A percentile compares a stretch with the other conserved stretches of the same genome.
Evolutionary conservation across 495 filamentous ascomycete species (phyloP).

Genomic region (Penicillium mononematosum): DNA sequence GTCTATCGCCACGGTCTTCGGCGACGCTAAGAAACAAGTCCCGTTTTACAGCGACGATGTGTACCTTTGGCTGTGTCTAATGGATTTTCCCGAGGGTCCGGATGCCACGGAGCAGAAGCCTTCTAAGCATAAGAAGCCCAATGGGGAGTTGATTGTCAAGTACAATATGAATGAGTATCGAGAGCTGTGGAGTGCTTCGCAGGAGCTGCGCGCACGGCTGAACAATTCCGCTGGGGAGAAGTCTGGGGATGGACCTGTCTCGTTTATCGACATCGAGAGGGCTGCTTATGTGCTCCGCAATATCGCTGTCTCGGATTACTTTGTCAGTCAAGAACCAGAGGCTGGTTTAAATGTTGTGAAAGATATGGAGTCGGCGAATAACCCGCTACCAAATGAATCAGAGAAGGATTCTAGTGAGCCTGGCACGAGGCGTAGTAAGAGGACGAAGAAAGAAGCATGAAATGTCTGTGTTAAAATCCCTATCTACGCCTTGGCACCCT

Average conservation of each 20-base stretch:
- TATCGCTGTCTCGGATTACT: constrained; percentile 32
- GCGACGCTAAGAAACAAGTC: constrained; percentile 33
- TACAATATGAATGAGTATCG: constrained; percentile 67
- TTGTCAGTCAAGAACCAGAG: background rate
- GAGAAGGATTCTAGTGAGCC: background rate
- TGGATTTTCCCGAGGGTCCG: constrained; percentile 18
- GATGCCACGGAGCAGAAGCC: constrained; percentile 26
- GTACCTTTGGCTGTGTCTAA: constrained; percentile 61
- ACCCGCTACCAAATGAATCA: background rate
- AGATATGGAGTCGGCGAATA: background rate
- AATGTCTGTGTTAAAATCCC: too few relatives aligned
- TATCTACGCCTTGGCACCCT: too few relatives aligned
- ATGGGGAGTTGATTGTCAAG: constrained; percentile 54
- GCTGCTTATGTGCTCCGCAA: constrained; percentile 60
- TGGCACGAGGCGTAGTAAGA: background rate
- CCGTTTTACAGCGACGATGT: constrained; percentile 79
- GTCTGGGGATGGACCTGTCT: constrained; percentile 32
- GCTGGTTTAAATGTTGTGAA: background rate
- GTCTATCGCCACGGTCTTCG: constrained; percentile 51
- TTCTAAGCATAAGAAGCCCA: constrained; percentile 29
- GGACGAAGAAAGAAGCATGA: background rate
- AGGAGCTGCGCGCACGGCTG: constrained; percentile 48
- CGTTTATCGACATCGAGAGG: constrained; percentile 61
- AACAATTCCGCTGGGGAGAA: constrained; percentile 11
- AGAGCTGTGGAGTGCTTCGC: constrained; percentile 47